Evolutionary conservation across 2,329 filamentous ascomycete genomes (phyloP).

Genomic region (Thielaviopsis populi): DNA sequence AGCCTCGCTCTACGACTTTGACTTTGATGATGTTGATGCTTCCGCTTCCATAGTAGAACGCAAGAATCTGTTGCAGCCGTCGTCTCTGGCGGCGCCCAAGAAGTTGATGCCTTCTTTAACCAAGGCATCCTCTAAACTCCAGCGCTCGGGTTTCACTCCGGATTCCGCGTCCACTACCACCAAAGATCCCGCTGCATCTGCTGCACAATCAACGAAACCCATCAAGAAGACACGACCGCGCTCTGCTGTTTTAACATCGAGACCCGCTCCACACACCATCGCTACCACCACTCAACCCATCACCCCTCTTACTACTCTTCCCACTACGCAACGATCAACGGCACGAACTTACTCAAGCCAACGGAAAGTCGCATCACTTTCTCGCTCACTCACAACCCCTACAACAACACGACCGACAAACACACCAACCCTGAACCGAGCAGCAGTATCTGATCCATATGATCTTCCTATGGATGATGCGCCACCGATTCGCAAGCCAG

Average conservation of each 20-base stretch:
- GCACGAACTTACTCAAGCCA: neutral
- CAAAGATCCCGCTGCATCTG: conserved; percentile 19
- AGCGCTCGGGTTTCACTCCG: neutral
- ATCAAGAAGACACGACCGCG: conserved; percentile 12
- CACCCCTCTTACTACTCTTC: neutral
- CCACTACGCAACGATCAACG: neutral
- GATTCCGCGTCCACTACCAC: conserved; percentile 16
- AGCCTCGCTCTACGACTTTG: conserved; percentile 15
- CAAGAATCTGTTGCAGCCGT: conserved; percentile 5
- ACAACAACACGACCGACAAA: neutral
- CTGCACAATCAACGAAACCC: conserved; percentile 15
- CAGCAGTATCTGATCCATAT: conserved; percentile 11
- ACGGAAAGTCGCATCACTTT: conserved; percentile 3
- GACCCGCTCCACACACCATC: neutral
- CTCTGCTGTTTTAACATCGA: conserved; percentile 4
- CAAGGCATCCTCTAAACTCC: neutral
- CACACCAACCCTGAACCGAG: conserved; percentile 6
- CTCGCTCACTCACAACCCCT: conserved; percentile 6
- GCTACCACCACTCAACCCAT: neutral
- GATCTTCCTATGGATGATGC: conserved; percentile 17
- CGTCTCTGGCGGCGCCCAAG: conserved; percentile 6
- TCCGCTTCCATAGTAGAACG: conserved; percentile 2
- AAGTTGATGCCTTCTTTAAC: conserved; percentile 4
- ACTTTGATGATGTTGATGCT: conserved; percentile 15
- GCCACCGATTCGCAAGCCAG: conserved; percentile 4